These are phyloP conservation scores for Hyaloscypha variabilis DNA, from an alignment of 495 filamentous ascomycete species.

Conservation along the genomic window DNA sequence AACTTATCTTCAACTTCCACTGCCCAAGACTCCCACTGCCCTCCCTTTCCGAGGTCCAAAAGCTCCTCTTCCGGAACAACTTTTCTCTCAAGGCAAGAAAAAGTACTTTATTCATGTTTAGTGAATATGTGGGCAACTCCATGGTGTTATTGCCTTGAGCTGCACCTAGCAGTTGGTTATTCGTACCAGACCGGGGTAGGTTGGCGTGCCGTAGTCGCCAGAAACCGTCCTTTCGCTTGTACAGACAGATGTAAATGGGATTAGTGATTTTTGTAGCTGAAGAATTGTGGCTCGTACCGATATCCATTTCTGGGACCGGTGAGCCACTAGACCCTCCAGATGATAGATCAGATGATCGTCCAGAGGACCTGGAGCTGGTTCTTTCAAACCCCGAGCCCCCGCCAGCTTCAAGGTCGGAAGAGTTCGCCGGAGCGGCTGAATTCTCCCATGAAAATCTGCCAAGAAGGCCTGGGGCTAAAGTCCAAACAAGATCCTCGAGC, in stretches of 20 bases:
- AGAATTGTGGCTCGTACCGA: too few relatives aligned
- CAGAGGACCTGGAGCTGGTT: neutral
- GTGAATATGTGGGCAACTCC: neutral
- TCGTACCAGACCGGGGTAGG: neutral
- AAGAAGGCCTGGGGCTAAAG: neutral
- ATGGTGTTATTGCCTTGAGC: too few relatives aligned
- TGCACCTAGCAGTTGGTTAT: too few relatives aligned
- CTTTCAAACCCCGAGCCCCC: neutral
- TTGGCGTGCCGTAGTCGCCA: constrained; percentile 2
- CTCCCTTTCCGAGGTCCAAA: neutral
- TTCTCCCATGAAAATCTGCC: neutral
- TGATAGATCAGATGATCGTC: too few relatives aligned
- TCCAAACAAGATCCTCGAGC: neutral
- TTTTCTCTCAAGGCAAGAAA: neutral
- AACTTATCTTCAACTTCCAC: too few relatives aligned
- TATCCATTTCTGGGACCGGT: too few relatives aligned
- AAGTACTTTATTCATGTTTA: neutral
- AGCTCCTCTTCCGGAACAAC: neutral
- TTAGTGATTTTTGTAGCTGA: too few relatives aligned
- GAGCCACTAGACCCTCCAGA: too few relatives aligned
- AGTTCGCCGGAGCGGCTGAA: neutral
- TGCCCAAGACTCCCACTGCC: too few relatives aligned
- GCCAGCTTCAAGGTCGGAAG: neutral
- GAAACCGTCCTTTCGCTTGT: neutral
- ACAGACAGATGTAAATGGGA: neutral